Base-by-base conservation (phyloP, 2,329 filamentous ascomycete genomes). In the Ophiocordyceps sinensis region DNA sequence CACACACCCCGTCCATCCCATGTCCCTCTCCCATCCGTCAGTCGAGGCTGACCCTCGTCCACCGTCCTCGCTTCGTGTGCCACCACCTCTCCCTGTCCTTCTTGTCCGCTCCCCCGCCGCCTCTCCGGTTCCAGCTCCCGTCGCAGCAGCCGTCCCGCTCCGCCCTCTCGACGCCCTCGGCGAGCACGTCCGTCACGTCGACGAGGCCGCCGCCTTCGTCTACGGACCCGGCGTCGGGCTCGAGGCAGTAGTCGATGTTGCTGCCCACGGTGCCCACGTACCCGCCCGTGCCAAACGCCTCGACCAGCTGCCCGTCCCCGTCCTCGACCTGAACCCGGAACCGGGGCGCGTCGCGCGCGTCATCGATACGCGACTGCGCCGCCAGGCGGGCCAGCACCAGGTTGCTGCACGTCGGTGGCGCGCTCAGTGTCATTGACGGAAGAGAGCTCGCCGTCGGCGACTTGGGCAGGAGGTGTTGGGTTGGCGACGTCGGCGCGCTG, bases 291-390 rank as follows among this genome's bases (percentile, higher is more conserved):
- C 66, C 67, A 39, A 71, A 73, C 2, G 67, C 65, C 28, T 78
- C 69, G 1, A 66, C 55, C 1, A 75, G 49, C 1, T 58, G 56
- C 1, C 74, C 74, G 13, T 68, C 57, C 44, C 75, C 71, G 44
- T 71, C 66, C 2, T 64, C 54, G 2, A 86, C 68, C 11, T 75
- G 70, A 30, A 85, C 66, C 8, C 66, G 65, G 53, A 79, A 79
- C 14, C 68, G 64, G 1, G 76, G 75, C 2, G 60, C 51, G 21
- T 62, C 60, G 19, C 68, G 65, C 0, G 77, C 76, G 17, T 68
- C 65, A 31, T 82, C 73, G 19, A 85, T 68, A 1, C 82, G 70
- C 0, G 68, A 60, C 54, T 87, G 82, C 0, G 82, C 82, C 14
- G 75, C 71, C 7, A 77, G 62, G 0, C 82, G 74, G 2, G 79